Evolutionary conservation across 805 yeast species (phyloP).

Genomic region (Myxozyma mucilagina): DNA sequence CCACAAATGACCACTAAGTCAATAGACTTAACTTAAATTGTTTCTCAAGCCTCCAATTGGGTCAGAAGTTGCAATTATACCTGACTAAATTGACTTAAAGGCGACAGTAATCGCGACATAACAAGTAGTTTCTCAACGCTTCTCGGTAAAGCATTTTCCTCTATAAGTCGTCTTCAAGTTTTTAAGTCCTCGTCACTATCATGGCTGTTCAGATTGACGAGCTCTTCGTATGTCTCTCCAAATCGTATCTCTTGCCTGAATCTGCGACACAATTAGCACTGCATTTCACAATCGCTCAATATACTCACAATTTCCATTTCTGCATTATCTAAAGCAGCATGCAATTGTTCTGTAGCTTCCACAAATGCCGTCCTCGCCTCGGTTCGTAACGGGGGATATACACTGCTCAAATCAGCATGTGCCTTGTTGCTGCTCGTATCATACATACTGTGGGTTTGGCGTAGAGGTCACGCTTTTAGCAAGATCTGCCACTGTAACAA

Average conservation of each 20-base stretch:
- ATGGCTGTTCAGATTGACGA: no score
- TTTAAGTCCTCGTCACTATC: no score
- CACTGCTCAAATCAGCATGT: slow-evolving; percentile 9
- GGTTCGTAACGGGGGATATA: slow-evolving; percentile 8
- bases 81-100: no score
- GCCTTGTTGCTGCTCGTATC: no score
- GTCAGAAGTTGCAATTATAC: no score
- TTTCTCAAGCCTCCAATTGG: no score
- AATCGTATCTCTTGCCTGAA: slow-evolving; percentile 19
- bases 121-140: not conserved
- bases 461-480: slow-evolving; percentile 3
- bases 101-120: no score
- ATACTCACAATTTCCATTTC: slow-evolving; percentile 20
- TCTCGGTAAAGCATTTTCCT: no score
- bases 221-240: slow-evolving; percentile 9
- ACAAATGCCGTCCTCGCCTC: not conserved
- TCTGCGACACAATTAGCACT: not conserved
- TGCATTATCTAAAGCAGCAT: slow-evolving; percentile 18
- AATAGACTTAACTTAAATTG: no score
- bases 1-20: no score
- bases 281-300: not conserved
- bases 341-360: slow-evolving; percentile 9
- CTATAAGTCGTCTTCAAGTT: no score
- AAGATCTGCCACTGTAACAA: slow-evolving; percentile 22
- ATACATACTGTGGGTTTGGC: slow-evolving; percentile 21